These are phyloP conservation scores for Lasiodiplodia sp. DNA, from an alignment of 2,329 filamentous ascomycete species.

Conservation along the genomic window DNA sequence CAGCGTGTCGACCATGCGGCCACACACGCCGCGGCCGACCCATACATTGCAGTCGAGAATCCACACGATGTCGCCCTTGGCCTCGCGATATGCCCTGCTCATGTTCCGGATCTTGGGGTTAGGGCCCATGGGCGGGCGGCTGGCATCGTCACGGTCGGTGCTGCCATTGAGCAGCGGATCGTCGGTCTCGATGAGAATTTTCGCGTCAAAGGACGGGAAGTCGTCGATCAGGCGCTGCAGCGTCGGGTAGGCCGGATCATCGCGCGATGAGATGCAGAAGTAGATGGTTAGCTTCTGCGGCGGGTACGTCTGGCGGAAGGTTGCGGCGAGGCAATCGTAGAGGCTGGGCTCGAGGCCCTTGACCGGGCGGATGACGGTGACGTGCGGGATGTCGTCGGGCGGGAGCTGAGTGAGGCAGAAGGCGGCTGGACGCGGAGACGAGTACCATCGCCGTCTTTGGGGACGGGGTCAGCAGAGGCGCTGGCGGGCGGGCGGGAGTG, in stretches of 20 bases:
- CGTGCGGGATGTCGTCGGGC: constrained; percentile 69
- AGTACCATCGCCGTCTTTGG: constrained; percentile 63
- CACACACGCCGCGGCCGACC: constrained; percentile 79
- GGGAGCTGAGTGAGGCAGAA: constrained; percentile 48
- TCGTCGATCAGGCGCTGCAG: constrained; percentile 75
- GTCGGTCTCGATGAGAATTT: constrained; percentile 80
- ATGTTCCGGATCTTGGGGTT: constrained; percentile 99
- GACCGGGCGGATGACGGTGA: constrained; percentile 91
- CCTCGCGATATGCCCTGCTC: constrained; percentile 89
- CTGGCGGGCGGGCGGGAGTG: constrained; percentile 19
- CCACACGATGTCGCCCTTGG: constrained; percentile 88
- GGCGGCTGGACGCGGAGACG: constrained; percentile 53
- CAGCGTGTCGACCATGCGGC: constrained; percentile 88
- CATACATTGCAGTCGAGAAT: constrained; percentile 97
- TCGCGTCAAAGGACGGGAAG: constrained; percentile 74
- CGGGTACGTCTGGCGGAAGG: constrained; percentile 84
- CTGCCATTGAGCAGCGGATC: constrained; percentile 71
- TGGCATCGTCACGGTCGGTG: constrained; percentile 50
- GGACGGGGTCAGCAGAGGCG: constrained; percentile 10
- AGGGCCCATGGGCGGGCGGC: constrained; percentile 72
- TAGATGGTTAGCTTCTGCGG: constrained; percentile 76
- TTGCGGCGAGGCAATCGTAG: constrained; percentile 90
- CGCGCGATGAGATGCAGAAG: constrained; percentile 78
- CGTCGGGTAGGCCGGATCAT: constrained; percentile 79
- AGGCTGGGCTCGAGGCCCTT: constrained; percentile 90